Conservation (phyloP, 2,329 filamentous ascomycete species). For the Alternaria novae-zelandiae region DNA sequence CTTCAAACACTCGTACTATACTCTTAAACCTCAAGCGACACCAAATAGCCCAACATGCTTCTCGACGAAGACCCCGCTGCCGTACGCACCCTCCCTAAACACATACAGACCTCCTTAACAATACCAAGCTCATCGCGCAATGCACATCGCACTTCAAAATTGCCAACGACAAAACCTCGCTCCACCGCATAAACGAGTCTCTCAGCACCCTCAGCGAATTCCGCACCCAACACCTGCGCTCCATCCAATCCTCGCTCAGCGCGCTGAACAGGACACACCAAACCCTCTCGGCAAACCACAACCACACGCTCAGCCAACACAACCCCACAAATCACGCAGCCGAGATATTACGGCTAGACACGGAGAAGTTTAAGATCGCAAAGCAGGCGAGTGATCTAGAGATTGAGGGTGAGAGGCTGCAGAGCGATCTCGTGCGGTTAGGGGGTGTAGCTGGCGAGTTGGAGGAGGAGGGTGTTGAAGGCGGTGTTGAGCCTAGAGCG, state of each 20-base stretch:
- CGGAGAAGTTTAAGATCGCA: constrained; percentile 91
- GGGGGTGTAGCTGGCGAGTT: constrained; percentile 78
- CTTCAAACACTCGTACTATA: background rate
- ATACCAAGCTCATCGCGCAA: constrained; percentile 79
- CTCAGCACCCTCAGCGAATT: constrained; percentile 83
- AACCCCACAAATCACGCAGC: constrained; percentile 80
- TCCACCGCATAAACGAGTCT: constrained; percentile 83
- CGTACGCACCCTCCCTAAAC: constrained; percentile 58
- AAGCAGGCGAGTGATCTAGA: constrained; percentile 89
- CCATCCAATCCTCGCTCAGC: constrained; percentile 47
- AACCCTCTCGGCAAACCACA: constrained; percentile 76
- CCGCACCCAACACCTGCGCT: constrained; percentile 72
- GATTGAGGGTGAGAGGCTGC: constrained; percentile 92
- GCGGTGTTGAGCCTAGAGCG: constrained; percentile 61
- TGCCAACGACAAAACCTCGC: constrained; percentile 80
- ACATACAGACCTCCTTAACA: constrained; percentile 18
- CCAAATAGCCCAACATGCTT: constrained; percentile 69
- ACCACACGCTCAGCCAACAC: constrained; percentile 76
- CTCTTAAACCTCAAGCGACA: constrained; percentile 6
- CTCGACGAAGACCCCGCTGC: constrained; percentile 92
- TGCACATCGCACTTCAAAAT: constrained; percentile 97
- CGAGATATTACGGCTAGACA: constrained; percentile 86
- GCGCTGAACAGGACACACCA: constrained; percentile 77
- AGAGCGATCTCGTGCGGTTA: constrained; percentile 77
- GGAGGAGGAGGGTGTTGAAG: constrained; percentile 86